phyloP scores from a whole-genome alignment of 1,139 yeast genomes.

The Tardiomyces depauwii region DNA sequence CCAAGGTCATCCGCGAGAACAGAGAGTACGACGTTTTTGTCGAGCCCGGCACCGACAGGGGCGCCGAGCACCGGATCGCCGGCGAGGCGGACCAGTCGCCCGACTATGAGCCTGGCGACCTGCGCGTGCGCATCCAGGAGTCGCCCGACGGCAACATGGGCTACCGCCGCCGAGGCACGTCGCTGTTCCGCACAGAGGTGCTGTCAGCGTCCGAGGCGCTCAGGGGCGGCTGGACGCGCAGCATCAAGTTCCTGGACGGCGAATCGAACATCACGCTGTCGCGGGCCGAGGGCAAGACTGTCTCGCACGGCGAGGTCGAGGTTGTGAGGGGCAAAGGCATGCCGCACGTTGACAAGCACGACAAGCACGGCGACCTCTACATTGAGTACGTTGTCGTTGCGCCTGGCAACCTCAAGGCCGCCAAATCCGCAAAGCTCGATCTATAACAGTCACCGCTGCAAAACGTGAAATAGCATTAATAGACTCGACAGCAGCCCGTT shows the following conservation, averaged over 20 bases:
- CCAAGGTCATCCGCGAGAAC: slow-evolving; percentile 44
- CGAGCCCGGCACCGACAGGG: slow-evolving; percentile 59
- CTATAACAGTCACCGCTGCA: too few relatives aligned
- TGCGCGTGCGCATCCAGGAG: slow-evolving; percentile 43
- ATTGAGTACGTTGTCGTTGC: slow-evolving; percentile 55
- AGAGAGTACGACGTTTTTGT: slow-evolving; percentile 54
- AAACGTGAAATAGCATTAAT: too few relatives aligned
- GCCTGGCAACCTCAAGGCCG: slow-evolving; percentile 21
- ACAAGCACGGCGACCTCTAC: slow-evolving; percentile 58
- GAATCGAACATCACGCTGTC: slow-evolving; percentile 37
- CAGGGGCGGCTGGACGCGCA: slow-evolving; percentile 69
- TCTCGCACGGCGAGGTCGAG: slow-evolving; percentile 62
- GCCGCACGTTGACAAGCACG: slow-evolving; percentile 53
- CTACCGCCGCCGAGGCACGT: slow-evolving; percentile 64
- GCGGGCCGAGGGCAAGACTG: slow-evolving; percentile 41
- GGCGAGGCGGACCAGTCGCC: slow-evolving; percentile 86
- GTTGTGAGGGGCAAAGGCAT: slow-evolving; percentile 65
- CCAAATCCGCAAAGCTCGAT: too few relatives aligned
- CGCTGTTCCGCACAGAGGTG: slow-evolving; percentile 74
- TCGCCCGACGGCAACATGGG: slow-evolving; percentile 53
- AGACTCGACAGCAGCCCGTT: too few relatives aligned
- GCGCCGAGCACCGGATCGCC: slow-evolving; percentile 43
- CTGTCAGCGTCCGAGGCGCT: slow-evolving; percentile 62
- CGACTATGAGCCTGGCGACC: slow-evolving; percentile 72
- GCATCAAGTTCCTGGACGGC: slow-evolving; percentile 54